A percentile compares a stretch with the other conserved stretches of the same genome.
phyloP scores from a whole-genome alignment of 2,329 filamentous ascomycete genomes.

The Ophiostoma tasmaniense region DNA sequence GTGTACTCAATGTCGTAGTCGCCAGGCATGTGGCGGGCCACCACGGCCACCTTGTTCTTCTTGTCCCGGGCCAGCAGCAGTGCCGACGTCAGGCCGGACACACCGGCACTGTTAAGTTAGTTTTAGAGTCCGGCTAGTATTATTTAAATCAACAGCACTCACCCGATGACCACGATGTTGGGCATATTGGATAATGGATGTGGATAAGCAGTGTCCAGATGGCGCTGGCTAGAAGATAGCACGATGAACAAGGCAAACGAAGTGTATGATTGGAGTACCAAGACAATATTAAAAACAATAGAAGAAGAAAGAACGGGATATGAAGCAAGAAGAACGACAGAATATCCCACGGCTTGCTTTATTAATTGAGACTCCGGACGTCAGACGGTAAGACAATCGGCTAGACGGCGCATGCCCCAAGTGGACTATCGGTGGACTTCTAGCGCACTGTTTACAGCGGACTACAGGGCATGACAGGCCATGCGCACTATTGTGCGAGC shows the following conservation, averaged over 20 bases:
- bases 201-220: neutral
- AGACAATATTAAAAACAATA: neutral
- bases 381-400: neutral
- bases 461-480: neutral
- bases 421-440: neutral
- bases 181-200: conserved; percentile 24
- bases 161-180: conserved; percentile 33
- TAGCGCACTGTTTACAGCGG: neutral
- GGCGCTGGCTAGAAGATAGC: neutral
- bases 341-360: neutral
- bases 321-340: neutral
- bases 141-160: neutral
- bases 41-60: conserved; percentile 33
- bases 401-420: neutral
- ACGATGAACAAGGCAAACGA: neutral
- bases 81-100: conserved; percentile 44
- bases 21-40: conserved; percentile 80
- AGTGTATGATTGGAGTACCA: too few relatives aligned
- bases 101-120: conserved; percentile 34
- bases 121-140: neutral
- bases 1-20: conserved; percentile 89
- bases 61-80: conserved; percentile 39
- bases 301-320: neutral
- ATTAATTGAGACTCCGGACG: neutral
- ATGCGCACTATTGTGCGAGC: neutral